phyloP scores from a whole-genome alignment of 1,284 basidiomycete species.

The Anthracocystis panici-leucophaei region DNA sequence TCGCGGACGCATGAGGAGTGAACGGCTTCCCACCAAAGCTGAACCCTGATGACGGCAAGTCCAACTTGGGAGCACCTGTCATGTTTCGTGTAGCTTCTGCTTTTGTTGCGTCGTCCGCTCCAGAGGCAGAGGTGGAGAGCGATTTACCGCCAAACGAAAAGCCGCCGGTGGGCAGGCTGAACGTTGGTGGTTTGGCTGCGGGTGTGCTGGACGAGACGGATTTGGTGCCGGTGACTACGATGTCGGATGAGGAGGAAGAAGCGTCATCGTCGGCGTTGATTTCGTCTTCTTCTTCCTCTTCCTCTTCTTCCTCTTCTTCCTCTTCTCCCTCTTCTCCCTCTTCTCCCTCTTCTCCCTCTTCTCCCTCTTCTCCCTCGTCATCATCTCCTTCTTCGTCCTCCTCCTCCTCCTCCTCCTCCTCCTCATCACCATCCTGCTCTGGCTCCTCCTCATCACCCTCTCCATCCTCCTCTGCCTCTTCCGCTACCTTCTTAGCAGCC shows the following conservation, averaged over 20 bases:
- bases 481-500: not conserved
- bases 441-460: conserved; percentile 11
- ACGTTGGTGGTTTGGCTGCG: conserved; percentile 26
- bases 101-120: conserved; percentile 29
- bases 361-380: conserved; percentile 14
- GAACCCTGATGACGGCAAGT: conserved; percentile 28
- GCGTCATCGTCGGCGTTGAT: conserved; percentile 29
- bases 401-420: conserved; percentile 17
- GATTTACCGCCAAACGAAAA: conserved; percentile 51
- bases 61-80: conserved; percentile 35
- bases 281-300: conserved; percentile 10
- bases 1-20: conserved; percentile 13
- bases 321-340: no score
- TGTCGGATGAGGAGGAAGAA: no score
- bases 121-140: conserved; percentile 5
- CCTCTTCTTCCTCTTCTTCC: conserved; percentile 12
- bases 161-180: conserved; percentile 38
- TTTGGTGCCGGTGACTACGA: conserved; percentile 30
- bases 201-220: conserved; percentile 9
- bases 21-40: conserved; percentile 43
- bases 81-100: conserved; percentile 40
- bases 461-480: not conserved
- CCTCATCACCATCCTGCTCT: conserved; percentile 11
- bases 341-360: conserved; percentile 31
- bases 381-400: conserved; percentile 28